Evolutionary conservation across 768 basidiomycete genomes (phyloP).

Genomic region (Sarcodon sp.): DNA sequence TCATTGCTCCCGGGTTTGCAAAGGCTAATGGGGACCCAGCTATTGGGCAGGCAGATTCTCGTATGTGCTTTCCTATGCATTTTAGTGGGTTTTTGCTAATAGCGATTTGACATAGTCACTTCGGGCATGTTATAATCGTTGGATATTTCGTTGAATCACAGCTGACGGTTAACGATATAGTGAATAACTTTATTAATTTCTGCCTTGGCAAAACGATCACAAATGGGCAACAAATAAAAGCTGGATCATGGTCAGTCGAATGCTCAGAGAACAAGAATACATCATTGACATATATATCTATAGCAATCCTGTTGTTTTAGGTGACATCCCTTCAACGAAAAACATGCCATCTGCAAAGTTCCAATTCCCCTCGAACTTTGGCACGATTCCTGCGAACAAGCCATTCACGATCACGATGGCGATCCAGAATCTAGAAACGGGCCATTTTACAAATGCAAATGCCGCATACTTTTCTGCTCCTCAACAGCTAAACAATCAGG

Average conservation of each 20-base stretch:
- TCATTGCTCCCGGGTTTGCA: constrained; percentile 31
- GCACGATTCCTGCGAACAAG: constrained; percentile 29
- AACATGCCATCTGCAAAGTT: constrained; percentile 47
- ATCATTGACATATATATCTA: too few species aligned
- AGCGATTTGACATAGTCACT: constrained; percentile 12
- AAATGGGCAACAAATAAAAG: constrained; percentile 26
- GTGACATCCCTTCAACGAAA: constrained; percentile 33
- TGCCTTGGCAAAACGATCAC: constrained; percentile 29
- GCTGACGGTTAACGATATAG: constrained; percentile 16
- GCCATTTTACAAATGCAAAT: constrained; percentile 45
- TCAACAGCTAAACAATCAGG: constrained; percentile 29
- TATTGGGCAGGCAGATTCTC: too few species aligned
- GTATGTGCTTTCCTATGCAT: not conserved
- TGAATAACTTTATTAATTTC: constrained; percentile 60
- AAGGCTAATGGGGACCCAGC: constrained; percentile 32
- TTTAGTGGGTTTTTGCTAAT: not conserved
- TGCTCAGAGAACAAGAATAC: too few species aligned
- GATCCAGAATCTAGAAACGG: constrained; percentile 32
- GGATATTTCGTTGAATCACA: too few species aligned
- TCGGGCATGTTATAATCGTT: constrained; percentile 36
- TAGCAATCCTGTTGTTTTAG: constrained; percentile 49
- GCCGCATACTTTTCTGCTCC: constrained; percentile 44
- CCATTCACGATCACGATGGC: constrained; percentile 43
- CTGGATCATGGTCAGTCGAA: constrained; percentile 29
- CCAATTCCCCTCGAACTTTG: constrained; percentile 31